Evolutionary conservation across 495 filamentous ascomycete species (phyloP).

Genomic region (Penicillium paxilli): DNA sequence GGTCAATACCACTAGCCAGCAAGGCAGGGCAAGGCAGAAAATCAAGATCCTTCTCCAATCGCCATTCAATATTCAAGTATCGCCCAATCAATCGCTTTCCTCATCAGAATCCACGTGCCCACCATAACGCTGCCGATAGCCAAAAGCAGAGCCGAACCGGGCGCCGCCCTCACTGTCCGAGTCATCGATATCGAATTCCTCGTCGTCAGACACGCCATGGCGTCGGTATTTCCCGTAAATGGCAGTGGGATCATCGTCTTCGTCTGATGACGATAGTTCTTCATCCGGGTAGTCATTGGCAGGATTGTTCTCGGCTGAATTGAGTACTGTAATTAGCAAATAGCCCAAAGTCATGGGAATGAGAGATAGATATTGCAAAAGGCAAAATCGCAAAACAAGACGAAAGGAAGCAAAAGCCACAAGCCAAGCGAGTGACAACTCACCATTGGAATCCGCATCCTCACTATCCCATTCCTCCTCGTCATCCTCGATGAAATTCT

Average conservation of each 20-base stretch:
- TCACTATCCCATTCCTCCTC: conserved; percentile 61
- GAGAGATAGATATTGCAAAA: too few species aligned
- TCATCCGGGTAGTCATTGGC: conserved; percentile 71
- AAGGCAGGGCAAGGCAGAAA: not conserved
- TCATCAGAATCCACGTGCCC: conserved; percentile 34
- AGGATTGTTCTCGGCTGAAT: conserved; percentile 60
- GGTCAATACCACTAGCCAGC: not conserved
- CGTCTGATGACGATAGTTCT: conserved; percentile 58
- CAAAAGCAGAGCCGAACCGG: conserved; percentile 16
- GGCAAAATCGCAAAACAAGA: too few species aligned
- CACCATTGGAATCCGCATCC: conserved; percentile 64
- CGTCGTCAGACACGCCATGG: conserved; percentile 50
- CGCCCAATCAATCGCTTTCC: conserved; percentile 12
- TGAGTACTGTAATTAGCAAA: too few species aligned
- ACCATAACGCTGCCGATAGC: conserved; percentile 15
- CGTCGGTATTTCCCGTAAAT: conserved; percentile 44
- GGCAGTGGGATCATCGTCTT: conserved; percentile 51
- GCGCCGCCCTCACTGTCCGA: conserved; percentile 46
- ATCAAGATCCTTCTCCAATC: not conserved
- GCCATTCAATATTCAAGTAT: not conserved
- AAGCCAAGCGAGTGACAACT: conserved; percentile 8
- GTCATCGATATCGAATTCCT: conserved; percentile 53
- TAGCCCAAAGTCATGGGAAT: conserved; percentile 1
- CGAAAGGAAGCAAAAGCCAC: too few species aligned
- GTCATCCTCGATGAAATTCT: conserved; percentile 53